Evolutionary conservation across 1,284 basidiomycete genomes (phyloP).

Genomic region (Pulveroboletus sp.): DNA sequence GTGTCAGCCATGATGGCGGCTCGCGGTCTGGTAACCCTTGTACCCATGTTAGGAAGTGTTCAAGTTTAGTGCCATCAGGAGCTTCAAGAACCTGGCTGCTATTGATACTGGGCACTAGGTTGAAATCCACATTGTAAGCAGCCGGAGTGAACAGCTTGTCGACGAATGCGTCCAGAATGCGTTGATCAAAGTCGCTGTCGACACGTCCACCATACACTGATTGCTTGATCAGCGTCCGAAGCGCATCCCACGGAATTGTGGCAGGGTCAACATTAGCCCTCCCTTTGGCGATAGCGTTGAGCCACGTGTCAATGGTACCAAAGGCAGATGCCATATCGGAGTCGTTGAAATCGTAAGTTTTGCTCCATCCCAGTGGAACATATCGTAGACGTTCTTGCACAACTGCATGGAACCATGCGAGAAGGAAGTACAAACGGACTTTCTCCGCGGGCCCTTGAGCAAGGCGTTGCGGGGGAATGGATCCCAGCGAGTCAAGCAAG

Average conservation of each 20-base stretch:
- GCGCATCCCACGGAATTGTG: constrained; percentile 89
- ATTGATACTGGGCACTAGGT: constrained; percentile 72
- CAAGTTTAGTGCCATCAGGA: constrained; percentile 89
- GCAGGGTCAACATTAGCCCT: constrained; percentile 89
- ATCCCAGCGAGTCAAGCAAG: constrained; percentile 85
- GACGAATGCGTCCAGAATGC: constrained; percentile 88
- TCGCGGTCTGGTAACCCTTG: constrained; percentile 85
- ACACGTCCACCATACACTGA: constrained; percentile 93
- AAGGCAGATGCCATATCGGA: constrained; percentile 95
- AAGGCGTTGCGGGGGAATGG: constrained; percentile 70
- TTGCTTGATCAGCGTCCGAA: constrained; percentile 89
- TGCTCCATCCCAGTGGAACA: constrained; percentile 93
- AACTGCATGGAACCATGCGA: constrained; percentile 98
- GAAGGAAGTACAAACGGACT: constrained; percentile 85
- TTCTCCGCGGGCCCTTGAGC: constrained; percentile 89
- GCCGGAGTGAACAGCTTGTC: constrained; percentile 83
- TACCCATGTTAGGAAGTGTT: constrained; percentile 89
- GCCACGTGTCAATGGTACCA: constrained; percentile 89
- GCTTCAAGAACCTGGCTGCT: constrained; percentile 63
- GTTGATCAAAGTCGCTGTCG: constrained; percentile 93
- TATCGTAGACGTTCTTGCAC: constrained; percentile 95
- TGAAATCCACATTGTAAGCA: constrained; percentile 91
- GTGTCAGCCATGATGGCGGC: constrained; percentile 89
- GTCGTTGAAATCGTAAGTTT: constrained; percentile 96
- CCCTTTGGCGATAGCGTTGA: constrained; percentile 78